These are phyloP conservation scores for Ceratocystiopsis sp. DNA, from an alignment of 2,329 filamentous ascomycete genomes.

Conservation along the genomic window DNA sequence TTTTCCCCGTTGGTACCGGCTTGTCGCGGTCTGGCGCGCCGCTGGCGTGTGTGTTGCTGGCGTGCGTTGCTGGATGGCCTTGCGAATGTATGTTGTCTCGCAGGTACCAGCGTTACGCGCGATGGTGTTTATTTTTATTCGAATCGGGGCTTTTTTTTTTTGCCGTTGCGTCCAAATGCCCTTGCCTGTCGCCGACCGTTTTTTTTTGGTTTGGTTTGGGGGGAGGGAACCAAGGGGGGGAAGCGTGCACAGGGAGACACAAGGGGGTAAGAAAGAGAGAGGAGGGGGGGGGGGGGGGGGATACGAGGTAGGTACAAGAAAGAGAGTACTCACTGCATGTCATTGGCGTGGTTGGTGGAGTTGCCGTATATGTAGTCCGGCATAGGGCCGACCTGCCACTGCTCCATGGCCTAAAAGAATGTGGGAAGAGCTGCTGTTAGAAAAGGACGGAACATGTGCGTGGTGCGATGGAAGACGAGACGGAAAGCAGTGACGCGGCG, in stretches of 20 bases:
- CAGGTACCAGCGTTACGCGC: too few species aligned
- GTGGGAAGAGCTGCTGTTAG: not conserved
- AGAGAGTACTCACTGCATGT: constrained; percentile 38
- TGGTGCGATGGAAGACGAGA: too few species aligned
- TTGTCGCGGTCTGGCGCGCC: too few species aligned
- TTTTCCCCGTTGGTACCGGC: too few species aligned
- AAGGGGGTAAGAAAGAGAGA: not conserved
- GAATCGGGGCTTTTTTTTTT: not conserved
- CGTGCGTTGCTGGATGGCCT: too few species aligned
- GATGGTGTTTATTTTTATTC: too few species aligned
- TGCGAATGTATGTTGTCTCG: too few species aligned
- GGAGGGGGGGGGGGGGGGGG: constrained; percentile 3
- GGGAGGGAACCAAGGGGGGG: not conserved
- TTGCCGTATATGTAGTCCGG: constrained; percentile 41
- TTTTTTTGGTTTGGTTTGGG: not conserved
- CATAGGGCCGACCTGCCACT: constrained; percentile 44
- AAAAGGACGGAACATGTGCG: too few species aligned
- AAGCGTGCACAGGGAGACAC: not conserved
- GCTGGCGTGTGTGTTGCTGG: too few species aligned
- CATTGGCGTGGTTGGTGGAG: constrained; percentile 35
- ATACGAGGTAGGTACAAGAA: constrained; percentile 15
- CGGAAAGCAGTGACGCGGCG: not conserved
- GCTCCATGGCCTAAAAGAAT: constrained; percentile 34
- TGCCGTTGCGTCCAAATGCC: not conserved
- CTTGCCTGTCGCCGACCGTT: not conserved